Conservation (phyloP, 1,284 basidiomycete species). For the Acaromyces ingoldii region DNA sequence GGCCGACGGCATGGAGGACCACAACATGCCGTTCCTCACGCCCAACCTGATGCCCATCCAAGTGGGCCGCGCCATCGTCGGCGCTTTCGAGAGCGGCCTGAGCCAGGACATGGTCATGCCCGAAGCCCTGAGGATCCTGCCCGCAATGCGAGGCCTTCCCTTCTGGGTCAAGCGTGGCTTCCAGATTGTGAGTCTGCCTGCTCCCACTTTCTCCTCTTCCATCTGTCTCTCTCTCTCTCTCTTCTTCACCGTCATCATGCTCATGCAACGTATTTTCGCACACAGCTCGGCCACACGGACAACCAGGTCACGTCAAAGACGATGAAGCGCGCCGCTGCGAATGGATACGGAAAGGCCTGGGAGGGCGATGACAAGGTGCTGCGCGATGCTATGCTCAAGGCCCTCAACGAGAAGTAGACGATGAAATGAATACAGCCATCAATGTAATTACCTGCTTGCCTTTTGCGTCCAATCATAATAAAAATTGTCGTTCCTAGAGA, state of each 20-base stretch:
- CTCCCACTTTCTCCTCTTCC: neutral
- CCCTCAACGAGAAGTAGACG: neutral
- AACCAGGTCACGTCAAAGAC: constrained; percentile 33
- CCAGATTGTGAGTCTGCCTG: constrained; percentile 14
- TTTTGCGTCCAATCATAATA: too few species aligned
- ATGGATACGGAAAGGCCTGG: constrained; percentile 46
- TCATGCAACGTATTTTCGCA: too few species aligned
- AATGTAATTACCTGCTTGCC: too few species aligned
- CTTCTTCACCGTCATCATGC: too few species aligned
- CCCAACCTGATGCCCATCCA: constrained; percentile 44
- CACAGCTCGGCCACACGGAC: constrained; percentile 36
- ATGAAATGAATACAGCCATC: neutral
- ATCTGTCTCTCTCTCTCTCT: too few species aligned
- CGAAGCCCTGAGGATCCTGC: constrained; percentile 30
- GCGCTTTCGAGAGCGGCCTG: constrained; percentile 39
- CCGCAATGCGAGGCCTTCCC: constrained; percentile 33
- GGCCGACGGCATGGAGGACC: constrained; percentile 45
- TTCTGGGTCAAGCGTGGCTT: constrained; percentile 39
- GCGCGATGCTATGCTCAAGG: constrained; percentile 12
- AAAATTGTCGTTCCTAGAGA: too few species aligned
- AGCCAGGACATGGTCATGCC: constrained; percentile 42
- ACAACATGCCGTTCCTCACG: constrained; percentile 40
- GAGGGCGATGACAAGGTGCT: constrained; percentile 25
- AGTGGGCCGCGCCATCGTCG: constrained; percentile 34
- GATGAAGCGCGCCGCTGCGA: constrained; percentile 29